phyloP scores from a whole-genome alignment of 129 eudicot species.

The Chrysanthemum makinoi region DNA sequence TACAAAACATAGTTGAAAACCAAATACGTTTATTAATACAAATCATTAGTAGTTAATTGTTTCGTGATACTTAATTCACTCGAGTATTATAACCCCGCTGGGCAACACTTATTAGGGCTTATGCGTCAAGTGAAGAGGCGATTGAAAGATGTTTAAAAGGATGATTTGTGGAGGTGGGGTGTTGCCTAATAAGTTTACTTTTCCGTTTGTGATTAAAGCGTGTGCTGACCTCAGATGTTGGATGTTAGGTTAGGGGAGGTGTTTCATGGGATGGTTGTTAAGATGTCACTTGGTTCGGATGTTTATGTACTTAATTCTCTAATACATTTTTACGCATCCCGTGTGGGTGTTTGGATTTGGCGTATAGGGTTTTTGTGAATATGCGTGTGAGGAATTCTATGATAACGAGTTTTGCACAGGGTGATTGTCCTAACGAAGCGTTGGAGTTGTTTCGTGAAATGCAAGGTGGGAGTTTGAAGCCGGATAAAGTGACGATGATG shows the following conservation, averaged over 20 bases:
- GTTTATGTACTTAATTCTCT: slow-evolving; percentile 62
- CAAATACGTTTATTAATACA: too few relatives aligned
- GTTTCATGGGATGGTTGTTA: slow-evolving; percentile 67
- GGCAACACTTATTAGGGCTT: slow-evolving; percentile 69
- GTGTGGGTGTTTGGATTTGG: slow-evolving; percentile 50
- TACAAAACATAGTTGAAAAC: too few relatives aligned
- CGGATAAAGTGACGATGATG: slow-evolving; percentile 61
- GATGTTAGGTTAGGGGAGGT: slow-evolving; percentile 43
- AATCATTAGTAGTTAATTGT: too few relatives aligned
- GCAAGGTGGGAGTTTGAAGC: slow-evolving; percentile 40
- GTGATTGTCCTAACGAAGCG: slow-evolving; percentile 45
- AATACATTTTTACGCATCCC: slow-evolving; percentile 49
- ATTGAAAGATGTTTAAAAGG: slow-evolving; percentile 35
- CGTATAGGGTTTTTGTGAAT: slow-evolving; percentile 45
- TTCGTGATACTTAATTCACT: too few relatives aligned
- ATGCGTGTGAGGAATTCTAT: slow-evolving; percentile 67
- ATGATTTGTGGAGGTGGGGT: slow-evolving; percentile 42
- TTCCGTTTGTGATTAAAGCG: slow-evolving; percentile 76
- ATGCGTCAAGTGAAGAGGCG: slow-evolving; percentile 48
- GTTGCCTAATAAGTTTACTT: slow-evolving; percentile 62
- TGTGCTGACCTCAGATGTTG: slow-evolving; percentile 39
- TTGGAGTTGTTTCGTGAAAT: slow-evolving; percentile 49
- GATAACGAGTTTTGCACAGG: slow-evolving; percentile 52
- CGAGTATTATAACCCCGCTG: too few relatives aligned
- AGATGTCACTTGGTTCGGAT: slow-evolving; percentile 40